Evolutionary conservation across 2,329 filamentous ascomycete genomes (phyloP), one percentile per base, ranked within the genome.

Genomic region (Pseudogymnoascus sp.): DNA sequence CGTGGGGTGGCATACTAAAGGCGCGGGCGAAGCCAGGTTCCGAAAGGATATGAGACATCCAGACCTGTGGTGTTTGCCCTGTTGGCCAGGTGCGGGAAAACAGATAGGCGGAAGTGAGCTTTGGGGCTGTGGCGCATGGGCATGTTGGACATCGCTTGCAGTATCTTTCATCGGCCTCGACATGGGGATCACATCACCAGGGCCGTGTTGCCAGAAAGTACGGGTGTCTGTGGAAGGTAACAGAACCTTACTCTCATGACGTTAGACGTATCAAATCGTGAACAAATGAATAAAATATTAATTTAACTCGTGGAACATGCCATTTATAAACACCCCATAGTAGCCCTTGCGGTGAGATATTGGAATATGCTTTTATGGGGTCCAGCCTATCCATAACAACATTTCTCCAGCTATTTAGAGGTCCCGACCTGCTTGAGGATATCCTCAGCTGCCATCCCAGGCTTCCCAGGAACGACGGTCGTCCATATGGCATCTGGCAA

Each of bases 401-500:
- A 26, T 38, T 14, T 38, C 10, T n/a, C 12, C 6, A 60, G 1
- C 37, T 60, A 60, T 19, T 60, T 60, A 39, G 16, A 69, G 21
- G 82, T 72, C 1, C 80, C 80, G 43, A 82, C 74, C 66, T 76
- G 78, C 61, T 75, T 80, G 63, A 93, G 74, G 21, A 90, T 88
- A 66, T 90, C 86, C 23, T 86, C 82, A 1, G 88, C 78, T 6
- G 83, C 83, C 69, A 82, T 77, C 1, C 82, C 82, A 4, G 83
- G 83, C 60, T 82, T 82, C 7, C 88, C 88, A 8, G 82, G 82
- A 10, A 92, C 83, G 10, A 86, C 78, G 33, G 83, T 81, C 59
- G 79, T 83, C 92, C 92, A 96, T 0, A 88, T 77, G 1, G 82
- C 78, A 1, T 87, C 83, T 0, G 76, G 68, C 11, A 93, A 75